Conservation (phyloP, 257 asterid genomes). For the Scutellaria minor region DNA sequence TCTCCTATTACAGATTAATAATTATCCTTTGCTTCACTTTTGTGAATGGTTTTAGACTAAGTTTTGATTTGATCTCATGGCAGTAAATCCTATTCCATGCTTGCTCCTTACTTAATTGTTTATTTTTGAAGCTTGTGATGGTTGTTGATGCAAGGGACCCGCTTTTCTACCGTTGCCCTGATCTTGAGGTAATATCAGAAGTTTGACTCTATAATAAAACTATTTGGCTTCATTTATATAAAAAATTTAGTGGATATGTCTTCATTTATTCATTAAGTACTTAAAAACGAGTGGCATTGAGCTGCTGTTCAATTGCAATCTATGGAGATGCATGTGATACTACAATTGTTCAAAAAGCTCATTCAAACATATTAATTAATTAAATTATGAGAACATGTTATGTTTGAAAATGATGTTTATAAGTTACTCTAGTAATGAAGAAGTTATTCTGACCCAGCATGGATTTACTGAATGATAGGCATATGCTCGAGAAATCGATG, state of each 20-base stretch:
- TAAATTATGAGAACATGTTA: not conserved
- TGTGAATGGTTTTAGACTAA: not conserved
- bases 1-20: not conserved
- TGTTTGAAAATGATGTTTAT: not conserved
- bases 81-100: conserved; percentile 12
- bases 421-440: not conserved
- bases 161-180: conserved; percentile 95
- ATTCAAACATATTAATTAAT: not conserved
- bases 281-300: conserved; percentile 10
- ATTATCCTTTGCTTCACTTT: not conserved
- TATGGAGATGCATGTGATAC: not conserved
- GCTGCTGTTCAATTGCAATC: conserved; percentile 13
- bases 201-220: conserved; percentile 9
- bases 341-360: conserved; percentile 10
- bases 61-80: conserved; percentile 7
- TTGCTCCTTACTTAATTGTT: conserved; percentile 39
- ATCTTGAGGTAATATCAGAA: conserved; percentile 77
- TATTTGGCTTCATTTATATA: conserved; percentile 15
- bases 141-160: conserved; percentile 99
- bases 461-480: conserved; percentile 56
- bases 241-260: not conserved
- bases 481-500: conserved; percentile 86
- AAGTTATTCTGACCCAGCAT: not conserved
- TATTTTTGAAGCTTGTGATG: conserved; percentile 74
- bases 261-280: not conserved